These are phyloP conservation scores for Avena sativa DNA, from an alignment of 176 grass and related monocot genomes.

Conservation along the genomic window DNA sequence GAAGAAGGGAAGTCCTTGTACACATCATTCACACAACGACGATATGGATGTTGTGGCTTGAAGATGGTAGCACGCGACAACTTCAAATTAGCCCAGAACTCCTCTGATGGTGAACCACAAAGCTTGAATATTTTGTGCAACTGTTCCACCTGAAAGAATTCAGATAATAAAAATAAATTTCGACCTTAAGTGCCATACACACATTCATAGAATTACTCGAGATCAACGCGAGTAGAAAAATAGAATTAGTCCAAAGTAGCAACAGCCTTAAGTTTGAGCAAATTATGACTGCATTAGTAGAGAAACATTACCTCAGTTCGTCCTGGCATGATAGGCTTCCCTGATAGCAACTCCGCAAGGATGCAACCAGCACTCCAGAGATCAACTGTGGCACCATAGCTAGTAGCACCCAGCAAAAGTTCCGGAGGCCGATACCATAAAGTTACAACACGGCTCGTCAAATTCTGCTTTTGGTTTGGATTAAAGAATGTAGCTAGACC, in stretches of 20 bases:
- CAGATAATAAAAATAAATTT: not conserved
- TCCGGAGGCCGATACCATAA: constrained; percentile 98
- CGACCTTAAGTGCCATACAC: not conserved
- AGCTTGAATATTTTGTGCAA: constrained; percentile 38
- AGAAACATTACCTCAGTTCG: constrained; percentile 81
- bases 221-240: constrained; percentile 7
- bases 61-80: constrained; percentile 34
- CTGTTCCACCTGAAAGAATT: constrained; percentile 31
- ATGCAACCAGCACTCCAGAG: constrained; percentile 99
- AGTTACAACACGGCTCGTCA: constrained; percentile 96
- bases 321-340: constrained; percentile 99
- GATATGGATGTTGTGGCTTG: constrained; percentile 37
- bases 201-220: not conserved
- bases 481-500: constrained; percentile 97
- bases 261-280: constrained; percentile 21
- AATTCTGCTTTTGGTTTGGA: constrained; percentile 82
- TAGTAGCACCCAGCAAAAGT: constrained; percentile 89
- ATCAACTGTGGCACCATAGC: constrained; percentile 89
- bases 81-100: constrained; percentile 37
- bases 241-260: constrained; percentile 4
- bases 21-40: constrained; percentile 31
- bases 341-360: constrained; percentile 89
- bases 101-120: constrained; percentile 39
- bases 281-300: constrained; percentile 22
- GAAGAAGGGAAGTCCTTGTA: constrained; percentile 77